These are phyloP conservation scores for Annulohypoxylon bovei DNA, from an alignment of 495 filamentous ascomycete genomes.

Conservation along the genomic window DNA sequence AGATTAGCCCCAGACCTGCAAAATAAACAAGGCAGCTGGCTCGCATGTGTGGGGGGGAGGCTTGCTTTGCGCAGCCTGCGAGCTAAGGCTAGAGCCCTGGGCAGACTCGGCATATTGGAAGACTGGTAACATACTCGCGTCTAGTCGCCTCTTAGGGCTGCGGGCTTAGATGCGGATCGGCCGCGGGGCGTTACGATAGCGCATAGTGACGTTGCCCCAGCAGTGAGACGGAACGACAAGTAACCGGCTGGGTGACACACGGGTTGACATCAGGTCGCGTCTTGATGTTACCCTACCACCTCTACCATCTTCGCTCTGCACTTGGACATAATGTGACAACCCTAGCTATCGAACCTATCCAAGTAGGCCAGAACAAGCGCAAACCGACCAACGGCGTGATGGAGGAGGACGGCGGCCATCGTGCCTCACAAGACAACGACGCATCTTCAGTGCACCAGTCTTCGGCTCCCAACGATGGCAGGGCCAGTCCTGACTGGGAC, in stretches of 20 bases:
- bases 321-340: background rate
- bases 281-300: slow-evolving; percentile 15
- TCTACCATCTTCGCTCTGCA: slow-evolving; percentile 16
- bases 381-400: slow-evolving; percentile 11
- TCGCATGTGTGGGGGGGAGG: background rate
- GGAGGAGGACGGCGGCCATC: slow-evolving; percentile 36
- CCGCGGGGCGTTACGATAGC: background rate
- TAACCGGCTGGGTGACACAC: slow-evolving; percentile 19
- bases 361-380: slow-evolving; percentile 11
- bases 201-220: slow-evolving; percentile 30
- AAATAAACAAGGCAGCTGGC: slow-evolving; percentile 24
- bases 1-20: slow-evolving; percentile 9
- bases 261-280: slow-evolving; percentile 4
- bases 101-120: slow-evolving; percentile 9
- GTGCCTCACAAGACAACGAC: slow-evolving; percentile 33
- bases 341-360: slow-evolving; percentile 15
- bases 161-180: slow-evolving; percentile 23
- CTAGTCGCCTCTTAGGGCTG: slow-evolving; percentile 12
- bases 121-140: background rate
- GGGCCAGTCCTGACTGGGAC: slow-evolving; percentile 28
- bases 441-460: slow-evolving; percentile 18
- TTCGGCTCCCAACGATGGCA: slow-evolving; percentile 25
- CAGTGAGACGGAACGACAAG: slow-evolving; percentile 6
- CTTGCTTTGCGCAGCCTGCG: slow-evolving; percentile 4
- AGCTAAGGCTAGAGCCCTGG: slow-evolving; percentile 17